Evolutionary conservation across 768 basidiomycete genomes (phyloP).

Genomic region (Boletus subparvulus): DNA sequence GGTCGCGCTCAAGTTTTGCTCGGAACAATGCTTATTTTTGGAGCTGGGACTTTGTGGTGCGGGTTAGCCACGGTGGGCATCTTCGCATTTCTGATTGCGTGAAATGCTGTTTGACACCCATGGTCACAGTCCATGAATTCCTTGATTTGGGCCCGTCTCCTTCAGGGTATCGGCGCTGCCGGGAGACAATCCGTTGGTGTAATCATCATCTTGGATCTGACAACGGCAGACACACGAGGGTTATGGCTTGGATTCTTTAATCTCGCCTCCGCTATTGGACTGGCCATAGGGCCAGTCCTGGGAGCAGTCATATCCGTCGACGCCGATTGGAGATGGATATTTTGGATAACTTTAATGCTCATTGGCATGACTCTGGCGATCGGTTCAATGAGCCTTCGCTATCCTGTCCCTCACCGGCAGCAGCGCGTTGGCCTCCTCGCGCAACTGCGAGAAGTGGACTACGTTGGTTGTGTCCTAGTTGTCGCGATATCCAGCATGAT

Average conservation of each 20-base stretch:
- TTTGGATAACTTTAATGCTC: constrained; percentile 42
- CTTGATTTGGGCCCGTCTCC: constrained; percentile 32
- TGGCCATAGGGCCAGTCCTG: constrained; percentile 46
- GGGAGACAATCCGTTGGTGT: constrained; percentile 38
- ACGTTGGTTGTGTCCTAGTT: constrained; percentile 30
- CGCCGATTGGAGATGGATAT: constrained; percentile 46
- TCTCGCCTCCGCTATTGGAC: constrained; percentile 40
- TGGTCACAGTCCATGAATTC: constrained; percentile 34
- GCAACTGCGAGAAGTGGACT: constrained; percentile 35
- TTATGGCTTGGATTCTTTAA: constrained; percentile 39
- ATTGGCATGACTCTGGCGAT: constrained; percentile 31
- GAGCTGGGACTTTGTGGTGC: constrained; percentile 35
- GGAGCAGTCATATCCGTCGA: constrained; percentile 47
- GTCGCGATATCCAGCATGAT: constrained; percentile 37
- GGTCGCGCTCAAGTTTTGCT: constrained; percentile 36
- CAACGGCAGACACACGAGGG: constrained; percentile 36
- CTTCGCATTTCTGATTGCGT: not conserved
- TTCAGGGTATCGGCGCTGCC: constrained; percentile 39
- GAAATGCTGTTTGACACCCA: constrained; percentile 4
- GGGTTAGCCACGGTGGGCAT: constrained; percentile 30
- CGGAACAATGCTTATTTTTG: constrained; percentile 37
- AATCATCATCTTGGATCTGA: constrained; percentile 36
- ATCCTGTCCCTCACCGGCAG: constrained; percentile 34
- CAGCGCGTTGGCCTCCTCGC: constrained; percentile 34
- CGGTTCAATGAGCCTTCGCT: constrained; percentile 27